Conservation (phyloP, 345 rosid genomes). For the Camelina laxa region DNA sequence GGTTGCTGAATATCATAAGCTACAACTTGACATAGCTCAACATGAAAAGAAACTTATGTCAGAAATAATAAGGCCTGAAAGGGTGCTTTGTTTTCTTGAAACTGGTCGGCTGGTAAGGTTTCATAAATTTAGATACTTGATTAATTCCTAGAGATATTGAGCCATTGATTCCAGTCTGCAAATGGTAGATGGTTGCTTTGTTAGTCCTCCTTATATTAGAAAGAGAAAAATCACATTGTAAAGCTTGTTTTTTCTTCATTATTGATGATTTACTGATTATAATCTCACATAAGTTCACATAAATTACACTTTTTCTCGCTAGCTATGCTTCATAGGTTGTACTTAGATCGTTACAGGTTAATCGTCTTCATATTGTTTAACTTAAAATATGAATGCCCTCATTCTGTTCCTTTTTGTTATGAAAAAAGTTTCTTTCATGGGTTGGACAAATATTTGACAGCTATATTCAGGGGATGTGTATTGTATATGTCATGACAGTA, state of each 20-base stretch:
- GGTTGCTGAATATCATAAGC: constrained; percentile 87
- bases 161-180: constrained; percentile 5
- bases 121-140: constrained; percentile 34
- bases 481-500: constrained; percentile 14
- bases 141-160: constrained; percentile 1
- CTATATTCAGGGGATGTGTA: constrained; percentile 7
- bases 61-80: constrained; percentile 96
- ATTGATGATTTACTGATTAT: constrained; percentile 6
- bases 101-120: constrained; percentile 91
- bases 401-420: constrained; percentile 1
- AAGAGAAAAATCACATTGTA: not conserved
- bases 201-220: constrained; percentile 1
- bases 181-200: not conserved
- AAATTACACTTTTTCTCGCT: not conserved
- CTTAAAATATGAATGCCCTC: constrained; percentile 16
- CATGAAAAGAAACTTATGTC: constrained; percentile 92
- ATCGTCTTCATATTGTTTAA: constrained; percentile 7
- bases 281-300: not conserved
- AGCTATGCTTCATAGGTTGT: constrained; percentile 8
- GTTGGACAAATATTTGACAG: not conserved
- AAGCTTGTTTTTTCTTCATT: not conserved
- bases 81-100: constrained; percentile 81
- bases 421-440: constrained; percentile 15
- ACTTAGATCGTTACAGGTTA: constrained; percentile 3
- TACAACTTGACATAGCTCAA: constrained; percentile 80